A percentile compares a stretch with the other conserved stretches of the same genome.
phyloP scores from a whole-genome alignment of 1,284 basidiomycete species.

The Meripilus lineatus region DNA sequence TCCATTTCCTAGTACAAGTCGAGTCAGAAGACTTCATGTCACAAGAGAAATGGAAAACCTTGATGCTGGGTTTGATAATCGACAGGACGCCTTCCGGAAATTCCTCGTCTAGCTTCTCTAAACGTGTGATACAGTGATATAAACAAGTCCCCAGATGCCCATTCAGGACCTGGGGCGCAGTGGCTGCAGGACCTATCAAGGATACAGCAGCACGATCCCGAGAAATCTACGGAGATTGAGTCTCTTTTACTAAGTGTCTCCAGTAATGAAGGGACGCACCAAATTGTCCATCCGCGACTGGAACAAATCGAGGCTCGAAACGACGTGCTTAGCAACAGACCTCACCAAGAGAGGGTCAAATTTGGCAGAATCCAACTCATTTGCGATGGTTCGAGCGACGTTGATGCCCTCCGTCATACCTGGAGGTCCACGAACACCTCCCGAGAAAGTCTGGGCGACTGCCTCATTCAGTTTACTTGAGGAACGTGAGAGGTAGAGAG shows the following conservation, averaged over 20 bases:
- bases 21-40: neutral
- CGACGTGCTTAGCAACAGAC: slow-evolving; percentile 71
- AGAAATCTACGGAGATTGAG: slow-evolving; percentile 66
- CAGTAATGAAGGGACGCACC: slow-evolving; percentile 42
- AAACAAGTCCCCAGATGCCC: slow-evolving; percentile 73
- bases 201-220: slow-evolving; percentile 76
- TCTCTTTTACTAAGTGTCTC: neutral
- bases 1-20: slow-evolving; percentile 20
- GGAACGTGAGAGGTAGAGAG: slow-evolving; percentile 80
- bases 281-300: slow-evolving; percentile 57
- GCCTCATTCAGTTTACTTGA: slow-evolving; percentile 77
- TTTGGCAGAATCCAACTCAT: slow-evolving; percentile 89
- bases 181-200: slow-evolving; percentile 72
- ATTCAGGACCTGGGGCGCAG: slow-evolving; percentile 74
- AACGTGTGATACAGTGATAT: slow-evolving; percentile 72
- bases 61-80: slow-evolving; percentile 56
- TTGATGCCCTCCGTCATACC: slow-evolving; percentile 72
- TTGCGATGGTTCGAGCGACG: slow-evolving; percentile 72
- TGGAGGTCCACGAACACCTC: slow-evolving; percentile 65
- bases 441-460: slow-evolving; percentile 68
- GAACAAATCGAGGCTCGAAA: slow-evolving; percentile 63
- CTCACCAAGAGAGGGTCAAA: slow-evolving; percentile 88
- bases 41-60: no score
- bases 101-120: slow-evolving; percentile 67
- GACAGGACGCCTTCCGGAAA: slow-evolving; percentile 60